Evolutionary conservation across 495 filamentous ascomycete species (phyloP).

Genomic region (Penicillium desertorum): DNA sequence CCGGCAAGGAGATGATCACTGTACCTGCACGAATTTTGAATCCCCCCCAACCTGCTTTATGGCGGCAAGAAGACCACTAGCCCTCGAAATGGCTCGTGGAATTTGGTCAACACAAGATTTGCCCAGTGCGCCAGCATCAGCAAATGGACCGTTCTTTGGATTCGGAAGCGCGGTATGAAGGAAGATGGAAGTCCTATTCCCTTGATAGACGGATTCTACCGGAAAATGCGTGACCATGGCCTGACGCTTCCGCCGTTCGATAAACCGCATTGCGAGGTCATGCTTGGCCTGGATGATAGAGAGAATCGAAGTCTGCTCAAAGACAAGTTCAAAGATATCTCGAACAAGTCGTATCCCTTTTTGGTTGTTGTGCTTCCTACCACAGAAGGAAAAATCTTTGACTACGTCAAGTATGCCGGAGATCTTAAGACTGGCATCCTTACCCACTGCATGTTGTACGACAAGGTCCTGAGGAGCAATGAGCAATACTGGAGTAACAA

Average conservation of each 20-base stretch:
- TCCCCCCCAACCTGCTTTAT: conserved; percentile 20
- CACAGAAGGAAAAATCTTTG: conserved; percentile 52
- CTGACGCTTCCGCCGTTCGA: neutral
- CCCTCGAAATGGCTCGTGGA: conserved; percentile 20
- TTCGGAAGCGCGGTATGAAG: neutral
- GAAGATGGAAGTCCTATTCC: neutral
- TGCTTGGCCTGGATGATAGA: neutral
- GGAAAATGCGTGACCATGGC: neutral
- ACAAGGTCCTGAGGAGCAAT: conserved; percentile 23
- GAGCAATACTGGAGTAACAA: conserved; percentile 69
- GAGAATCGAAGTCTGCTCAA: conserved; percentile 1
- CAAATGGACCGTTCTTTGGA: conserved; percentile 7
- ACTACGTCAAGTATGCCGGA: conserved; percentile 59
- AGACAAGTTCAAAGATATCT: neutral
- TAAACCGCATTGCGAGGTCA: neutral
- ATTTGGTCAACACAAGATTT: conserved; percentile 18
- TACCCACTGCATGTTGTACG: conserved; percentile 55
- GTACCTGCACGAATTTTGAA: conserved; percentile 21
- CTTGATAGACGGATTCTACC: neutral
- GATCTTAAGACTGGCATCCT: conserved; percentile 61
- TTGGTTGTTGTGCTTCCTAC: conserved; percentile 59
- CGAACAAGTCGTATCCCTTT: neutral
- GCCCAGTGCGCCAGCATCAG: neutral
- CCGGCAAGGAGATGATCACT: conserved; percentile 16
- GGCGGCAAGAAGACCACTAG: neutral